Base-by-base conservation (phyloP, 2,329 filamentous ascomycete genomes). In the Alternaria sp. region DNA sequence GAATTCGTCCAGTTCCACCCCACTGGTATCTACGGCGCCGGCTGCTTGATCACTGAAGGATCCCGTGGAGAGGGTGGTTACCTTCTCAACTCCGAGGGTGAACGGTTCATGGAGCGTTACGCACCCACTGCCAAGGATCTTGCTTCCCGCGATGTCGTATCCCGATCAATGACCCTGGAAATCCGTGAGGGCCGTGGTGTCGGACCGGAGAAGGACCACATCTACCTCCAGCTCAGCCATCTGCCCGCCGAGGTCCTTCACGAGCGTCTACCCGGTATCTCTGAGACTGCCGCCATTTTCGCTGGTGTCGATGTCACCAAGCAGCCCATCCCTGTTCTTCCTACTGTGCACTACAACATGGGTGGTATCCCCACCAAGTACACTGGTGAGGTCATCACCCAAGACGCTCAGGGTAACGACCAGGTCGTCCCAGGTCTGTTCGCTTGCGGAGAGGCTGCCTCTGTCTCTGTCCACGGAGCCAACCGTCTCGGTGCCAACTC, bases 1-100 rank as follows among this genome's bases (percentile, higher is more conserved):
- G 96, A 99, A 82, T 99, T 99, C 83, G 96, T 99, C 68, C 95
- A 99, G 85, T 99, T 99, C 89, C 95, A 99, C 83, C 95, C 95
- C 60, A 97, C 95, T 71, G 95, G 95, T 89, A 98, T 99, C 84
- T 99, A 99, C 82, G 96, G 96, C 78, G 96, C 95, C 77, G 95
- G 95, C 71, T 78, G 95, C 84, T 86, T 99, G 87, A 99, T 99
- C 79, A 98, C 96, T 12, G 95, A 99, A 85, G 95, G 95, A 75
- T 93, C 95, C 74, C 93, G 96, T 87, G 96, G 96, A 86, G 96
- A 98, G 87, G 95, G 95, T 87, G 95, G 95, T 78, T 98, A 97
- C 82, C 89, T 99, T 55, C 88, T 98, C 72, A 99, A 99, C 89
- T 94, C 92, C 6, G 92, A 98, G 87, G 95, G 95, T 85, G 96